These are phyloP conservation scores for Alternaria sp. DNA, from an alignment of 2,329 filamentous ascomycete species.

Conservation along the genomic window DNA sequence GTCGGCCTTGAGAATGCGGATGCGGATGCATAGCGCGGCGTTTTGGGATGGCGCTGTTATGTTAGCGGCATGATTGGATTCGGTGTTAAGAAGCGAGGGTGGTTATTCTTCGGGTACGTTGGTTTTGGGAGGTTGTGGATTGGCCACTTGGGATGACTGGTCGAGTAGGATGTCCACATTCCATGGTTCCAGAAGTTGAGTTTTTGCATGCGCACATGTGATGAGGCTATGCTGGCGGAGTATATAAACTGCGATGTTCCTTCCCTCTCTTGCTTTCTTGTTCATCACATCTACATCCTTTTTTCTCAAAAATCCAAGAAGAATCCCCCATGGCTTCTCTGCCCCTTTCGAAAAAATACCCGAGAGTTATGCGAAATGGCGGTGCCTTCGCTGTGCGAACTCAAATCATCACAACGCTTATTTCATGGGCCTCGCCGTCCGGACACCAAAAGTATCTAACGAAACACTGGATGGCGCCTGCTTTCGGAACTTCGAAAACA, in stretches of 20 bases:
- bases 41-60: background rate
- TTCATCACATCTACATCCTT: background rate
- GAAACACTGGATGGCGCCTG: too few relatives aligned
- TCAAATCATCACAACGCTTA: too few relatives aligned
- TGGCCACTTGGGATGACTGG: background rate
- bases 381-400: too few relatives aligned
- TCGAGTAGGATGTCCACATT: background rate
- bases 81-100: background rate
- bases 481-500: background rate
- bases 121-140: too few relatives aligned
- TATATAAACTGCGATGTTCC: background rate
- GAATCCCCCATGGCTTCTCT: too few relatives aligned
- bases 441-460: too few relatives aligned
- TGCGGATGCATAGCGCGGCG: background rate
- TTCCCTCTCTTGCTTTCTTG: background rate
- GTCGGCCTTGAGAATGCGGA: background rate
- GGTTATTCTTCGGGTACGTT: background rate
- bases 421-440: background rate
- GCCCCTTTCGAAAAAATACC: too few relatives aligned
- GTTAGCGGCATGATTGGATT: background rate
- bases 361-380: too few relatives aligned
- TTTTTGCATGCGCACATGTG: background rate
- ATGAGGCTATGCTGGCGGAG: accelerated
- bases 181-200: background rate
- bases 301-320: too few relatives aligned